Evolutionary conservation across 768 basidiomycete genomes (phyloP), one percentile per base, ranked within the genome.

Genomic region (Phlegmacium glaucopus): DNA sequence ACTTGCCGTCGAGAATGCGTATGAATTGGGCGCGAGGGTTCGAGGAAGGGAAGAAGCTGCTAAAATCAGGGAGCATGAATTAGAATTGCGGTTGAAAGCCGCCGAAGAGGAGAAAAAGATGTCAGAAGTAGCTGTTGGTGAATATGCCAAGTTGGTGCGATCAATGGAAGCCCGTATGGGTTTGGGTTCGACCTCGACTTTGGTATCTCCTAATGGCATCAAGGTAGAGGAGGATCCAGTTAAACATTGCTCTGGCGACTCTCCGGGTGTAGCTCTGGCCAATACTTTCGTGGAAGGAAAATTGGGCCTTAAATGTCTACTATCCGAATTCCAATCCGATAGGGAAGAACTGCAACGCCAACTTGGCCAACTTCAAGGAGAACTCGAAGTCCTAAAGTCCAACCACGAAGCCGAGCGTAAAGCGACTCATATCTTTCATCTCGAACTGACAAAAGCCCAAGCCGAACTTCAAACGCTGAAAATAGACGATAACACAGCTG

Each of bases 141-240:
- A 90, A 53, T 91, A 91, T 44, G 89, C 89, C 0, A 80, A 79
- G n/a, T n/a, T n/a, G n/a, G n/a, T n/a, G n/a, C n/a, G n/a, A n/a
- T n/a, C n/a, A 48, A 75, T 91, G 11, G n/a, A n/a, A n/a, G n/a
- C n/a, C n/a, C n/a, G n/a, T n/a, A n/a, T n/a, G n/a, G n/a, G n/a
- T n/a, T n/a, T n/a, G n/a, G n/a, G n/a, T n/a, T n/a, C n/a, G n/a
- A n/a, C n/a, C n/a, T n/a, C n/a, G n/a, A n/a, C 22, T 22, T 22
- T 22, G 22, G 22, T 22, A 5, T 5, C 22, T 22, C 22, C 22
- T 22, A 22, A 22, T 22, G 22, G 5, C 22, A 5, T 5, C 22
- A 22, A 22, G 22, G 22, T 22, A 5, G 22, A 22, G 22, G 22
- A 22, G 22, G 22, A 22, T 22, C 22, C 22, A 22, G 22, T 5